A percentile compares a stretch with the other conserved stretches of the same genome.
phyloP scores from a whole-genome alignment of 768 basidiomycete species.

The Symmetrospora coprosmae region DNA sequence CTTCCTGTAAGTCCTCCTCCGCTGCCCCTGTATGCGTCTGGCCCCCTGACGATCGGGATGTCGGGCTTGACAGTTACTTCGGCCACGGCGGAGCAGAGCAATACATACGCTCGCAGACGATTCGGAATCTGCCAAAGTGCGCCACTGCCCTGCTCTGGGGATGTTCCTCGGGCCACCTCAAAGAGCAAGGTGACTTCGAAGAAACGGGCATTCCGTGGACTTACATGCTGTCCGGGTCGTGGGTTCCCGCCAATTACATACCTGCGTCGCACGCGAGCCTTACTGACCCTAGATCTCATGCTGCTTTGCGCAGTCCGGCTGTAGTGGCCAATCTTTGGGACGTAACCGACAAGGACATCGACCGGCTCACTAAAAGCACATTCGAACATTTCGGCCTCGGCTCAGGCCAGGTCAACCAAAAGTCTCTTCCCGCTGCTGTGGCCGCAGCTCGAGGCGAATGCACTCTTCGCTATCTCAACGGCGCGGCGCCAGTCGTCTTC shows the following conservation, averaged over 20 bases:
- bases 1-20: slow-evolving; percentile 60
- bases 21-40: slow-evolving; percentile 1
- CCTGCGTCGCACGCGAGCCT: too few relatives aligned
- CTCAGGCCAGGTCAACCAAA: slow-evolving; percentile 25
- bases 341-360: slow-evolving; percentile 93
- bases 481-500: slow-evolving; percentile 86
- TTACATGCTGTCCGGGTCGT: slow-evolving; percentile 98
- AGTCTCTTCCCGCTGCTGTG: slow-evolving; percentile 59
- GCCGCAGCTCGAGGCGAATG: slow-evolving; percentile 63
- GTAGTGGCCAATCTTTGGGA: slow-evolving; percentile 95
- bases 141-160: slow-evolving; percentile 97
- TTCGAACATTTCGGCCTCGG: slow-evolving; percentile 55
- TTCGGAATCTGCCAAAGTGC: slow-evolving; percentile 66
- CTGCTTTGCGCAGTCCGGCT: slow-evolving; percentile 51
- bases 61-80: slow-evolving; percentile 88
- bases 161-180: slow-evolving; percentile 78
- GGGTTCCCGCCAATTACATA: slow-evolving; percentile 37
- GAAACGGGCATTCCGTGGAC: slow-evolving; percentile 78
- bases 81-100: slow-evolving; percentile 95
- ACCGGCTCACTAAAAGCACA: slow-evolving; percentile 73
- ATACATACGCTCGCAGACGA: slow-evolving; percentile 72
- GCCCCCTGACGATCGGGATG: neutral
- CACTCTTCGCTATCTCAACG: slow-evolving; percentile 83
- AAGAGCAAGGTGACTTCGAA: slow-evolving; percentile 89
- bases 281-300: neutral